phyloP scores from a whole-genome alignment of 139 green algal species.

The Mesostigma viride region DNA sequence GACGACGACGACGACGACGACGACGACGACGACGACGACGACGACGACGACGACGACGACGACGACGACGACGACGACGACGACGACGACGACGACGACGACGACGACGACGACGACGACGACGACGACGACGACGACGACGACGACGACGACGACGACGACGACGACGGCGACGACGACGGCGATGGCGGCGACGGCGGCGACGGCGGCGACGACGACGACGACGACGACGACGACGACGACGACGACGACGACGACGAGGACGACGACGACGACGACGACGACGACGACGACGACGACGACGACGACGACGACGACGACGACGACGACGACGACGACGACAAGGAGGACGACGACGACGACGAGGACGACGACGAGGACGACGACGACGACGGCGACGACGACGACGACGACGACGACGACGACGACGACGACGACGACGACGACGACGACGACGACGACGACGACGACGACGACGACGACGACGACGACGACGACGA shows the following conservation, averaged over 20 bases:
- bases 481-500: conserved; percentile 1
- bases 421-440: background rate
- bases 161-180: background rate
- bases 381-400: background rate
- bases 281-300: background rate
- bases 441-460: background rate
- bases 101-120: conserved; percentile 1
- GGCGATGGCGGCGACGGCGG: background rate
- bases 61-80: conserved; percentile 1
- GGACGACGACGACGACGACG: background rate
- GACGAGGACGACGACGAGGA: background rate
- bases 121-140: background rate
- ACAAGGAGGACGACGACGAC: background rate
- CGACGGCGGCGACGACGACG: background rate
- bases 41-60: background rate
- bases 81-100: background rate
- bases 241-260: conserved; percentile 1
- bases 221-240: background rate
- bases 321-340: background rate
- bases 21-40: background rate
- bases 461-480: background rate
- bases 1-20: conserved; percentile 1
- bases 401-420: conserved; percentile 1
- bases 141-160: background rate
- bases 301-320: conserved; percentile 1